Evolutionary conservation across 2,329 filamentous ascomycete genomes (phyloP).

Genomic region (Emmonsiellopsis sp.): DNA sequence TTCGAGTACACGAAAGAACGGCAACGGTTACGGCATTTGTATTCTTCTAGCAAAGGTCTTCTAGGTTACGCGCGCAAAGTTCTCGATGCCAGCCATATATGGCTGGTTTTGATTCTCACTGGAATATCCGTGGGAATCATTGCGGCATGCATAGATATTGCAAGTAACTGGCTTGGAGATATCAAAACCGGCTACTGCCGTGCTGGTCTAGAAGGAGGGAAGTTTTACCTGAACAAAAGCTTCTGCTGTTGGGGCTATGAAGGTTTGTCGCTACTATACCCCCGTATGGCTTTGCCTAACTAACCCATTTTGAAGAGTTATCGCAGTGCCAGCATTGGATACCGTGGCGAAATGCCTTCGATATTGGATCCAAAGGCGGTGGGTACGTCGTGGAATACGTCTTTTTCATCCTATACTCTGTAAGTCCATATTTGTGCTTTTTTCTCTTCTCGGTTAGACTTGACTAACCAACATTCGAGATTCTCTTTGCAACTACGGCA

Average conservation of each 20-base stretch:
- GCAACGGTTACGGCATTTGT: slow-evolving; percentile 70
- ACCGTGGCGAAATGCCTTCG: slow-evolving; percentile 69
- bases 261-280: slow-evolving; percentile 24
- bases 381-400: slow-evolving; percentile 79
- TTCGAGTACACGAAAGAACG: slow-evolving; percentile 97
- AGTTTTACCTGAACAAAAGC: slow-evolving; percentile 79
- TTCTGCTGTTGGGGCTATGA: slow-evolving; percentile 95
- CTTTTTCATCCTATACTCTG: slow-evolving; percentile 76
- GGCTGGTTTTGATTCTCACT: slow-evolving; percentile 78
- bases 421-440: slow-evolving; percentile 38
- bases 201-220: slow-evolving; percentile 64
- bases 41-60: slow-evolving; percentile 58
- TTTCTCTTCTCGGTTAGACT: background rate
- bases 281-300: slow-evolving; percentile 3
- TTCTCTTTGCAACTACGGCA: slow-evolving; percentile 70
- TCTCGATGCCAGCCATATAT: slow-evolving; percentile 80
- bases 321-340: slow-evolving; percentile 81
- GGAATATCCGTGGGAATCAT: slow-evolving; percentile 75
- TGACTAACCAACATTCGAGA: slow-evolving; percentile 22
- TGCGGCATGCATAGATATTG: slow-evolving; percentile 81
- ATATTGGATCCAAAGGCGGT: slow-evolving; percentile 55
- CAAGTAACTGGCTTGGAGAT: slow-evolving; percentile 87
- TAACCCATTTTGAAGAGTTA: slow-evolving; percentile 39
- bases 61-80: slow-evolving; percentile 63
- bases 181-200: slow-evolving; percentile 84